These are phyloP conservation scores for Corrigiola litoralis DNA, from an alignment of 179 eudicot species.

Conservation along the genomic window DNA sequence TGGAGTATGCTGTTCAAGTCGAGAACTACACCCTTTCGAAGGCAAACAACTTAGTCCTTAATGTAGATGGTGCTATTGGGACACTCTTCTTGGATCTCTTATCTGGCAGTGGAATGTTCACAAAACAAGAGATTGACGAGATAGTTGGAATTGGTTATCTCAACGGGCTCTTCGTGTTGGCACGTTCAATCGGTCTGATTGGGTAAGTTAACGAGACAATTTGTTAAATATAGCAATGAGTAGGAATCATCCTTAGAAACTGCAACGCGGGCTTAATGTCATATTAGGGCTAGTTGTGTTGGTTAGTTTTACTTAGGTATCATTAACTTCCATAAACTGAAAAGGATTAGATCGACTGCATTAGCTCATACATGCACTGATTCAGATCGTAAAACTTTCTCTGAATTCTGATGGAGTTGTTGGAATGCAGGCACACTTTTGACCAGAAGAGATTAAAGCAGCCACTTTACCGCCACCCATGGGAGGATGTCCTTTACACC, in stretches of 20 bases:
- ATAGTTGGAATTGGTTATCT: conserved; percentile 89
- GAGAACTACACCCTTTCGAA: conserved; percentile 95
- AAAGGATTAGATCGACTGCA: not conserved
- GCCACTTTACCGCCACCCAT: conserved; percentile 98
- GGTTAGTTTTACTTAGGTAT: not conserved
- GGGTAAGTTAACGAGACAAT: conserved; percentile 56
- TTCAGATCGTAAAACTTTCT: not conserved
- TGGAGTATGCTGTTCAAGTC: conserved; percentile 95
- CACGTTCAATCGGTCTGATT: conserved; percentile 96
- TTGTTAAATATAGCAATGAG: not conserved
- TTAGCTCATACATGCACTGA: not conserved
- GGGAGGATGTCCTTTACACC: conserved; percentile 99
- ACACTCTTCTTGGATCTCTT: conserved; percentile 95
- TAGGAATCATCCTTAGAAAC: not conserved
- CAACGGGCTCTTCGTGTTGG: conserved; percentile 91
- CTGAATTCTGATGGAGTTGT: conserved; percentile 3
- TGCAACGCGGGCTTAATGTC: too few species aligned
- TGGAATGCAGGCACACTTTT: conserved; percentile 77
- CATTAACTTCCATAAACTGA: not conserved
- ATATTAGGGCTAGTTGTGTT: too few species aligned
- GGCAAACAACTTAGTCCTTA: conserved; percentile 88
- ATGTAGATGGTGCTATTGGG: conserved; percentile 96
- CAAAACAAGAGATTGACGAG: conserved; percentile 90
- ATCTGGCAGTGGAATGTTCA: conserved; percentile 96
- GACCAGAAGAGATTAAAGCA: conserved; percentile 99